phyloP scores from a whole-genome alignment of 2,329 filamentous ascomycete species.

The Aspergillus sp. region DNA sequence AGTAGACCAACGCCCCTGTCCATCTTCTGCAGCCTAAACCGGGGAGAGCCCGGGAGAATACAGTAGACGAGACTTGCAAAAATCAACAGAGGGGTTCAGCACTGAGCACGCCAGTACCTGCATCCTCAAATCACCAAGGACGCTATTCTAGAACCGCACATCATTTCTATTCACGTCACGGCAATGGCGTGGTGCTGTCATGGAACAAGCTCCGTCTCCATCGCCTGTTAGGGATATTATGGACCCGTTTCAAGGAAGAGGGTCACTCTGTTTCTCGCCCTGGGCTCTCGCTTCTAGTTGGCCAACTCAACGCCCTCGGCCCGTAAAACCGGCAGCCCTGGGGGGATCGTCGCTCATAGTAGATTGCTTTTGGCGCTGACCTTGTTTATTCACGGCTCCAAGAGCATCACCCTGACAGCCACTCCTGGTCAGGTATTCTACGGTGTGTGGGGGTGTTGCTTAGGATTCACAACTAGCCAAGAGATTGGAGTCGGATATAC shows the following conservation, averaged over 20 bases:
- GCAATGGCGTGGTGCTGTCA: slow-evolving; percentile 18
- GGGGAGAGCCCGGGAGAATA: too few species aligned
- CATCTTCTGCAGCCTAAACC: too few species aligned
- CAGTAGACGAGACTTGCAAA: too few species aligned
- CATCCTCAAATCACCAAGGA: slow-evolving; percentile 18
- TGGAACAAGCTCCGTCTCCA: slow-evolving; percentile 12
- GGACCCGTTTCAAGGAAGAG: slow-evolving; percentile 11
- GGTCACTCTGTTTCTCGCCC: neutral
- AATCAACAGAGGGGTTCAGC: too few species aligned
- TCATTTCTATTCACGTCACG: slow-evolving; percentile 30
- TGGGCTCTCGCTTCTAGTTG: neutral
- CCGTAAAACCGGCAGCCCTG: slow-evolving; percentile 20
- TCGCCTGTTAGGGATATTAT: neutral
- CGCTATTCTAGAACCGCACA: slow-evolving; percentile 15
- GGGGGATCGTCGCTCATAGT: slow-evolving; percentile 4
- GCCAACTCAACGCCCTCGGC: slow-evolving; percentile 15
- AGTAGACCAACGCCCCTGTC: too few species aligned
- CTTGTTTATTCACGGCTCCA: neutral
- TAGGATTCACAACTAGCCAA: neutral
- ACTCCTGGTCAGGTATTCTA: neutral
- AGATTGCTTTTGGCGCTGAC: neutral
- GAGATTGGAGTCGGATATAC: neutral
- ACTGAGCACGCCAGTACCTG: too few species aligned
- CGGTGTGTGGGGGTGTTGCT: slow-evolving; percentile 3
- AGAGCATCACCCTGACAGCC: too few species aligned